Base-by-base conservation (phyloP, 257 asterid genomes). In the Solanum phureja region DNA sequence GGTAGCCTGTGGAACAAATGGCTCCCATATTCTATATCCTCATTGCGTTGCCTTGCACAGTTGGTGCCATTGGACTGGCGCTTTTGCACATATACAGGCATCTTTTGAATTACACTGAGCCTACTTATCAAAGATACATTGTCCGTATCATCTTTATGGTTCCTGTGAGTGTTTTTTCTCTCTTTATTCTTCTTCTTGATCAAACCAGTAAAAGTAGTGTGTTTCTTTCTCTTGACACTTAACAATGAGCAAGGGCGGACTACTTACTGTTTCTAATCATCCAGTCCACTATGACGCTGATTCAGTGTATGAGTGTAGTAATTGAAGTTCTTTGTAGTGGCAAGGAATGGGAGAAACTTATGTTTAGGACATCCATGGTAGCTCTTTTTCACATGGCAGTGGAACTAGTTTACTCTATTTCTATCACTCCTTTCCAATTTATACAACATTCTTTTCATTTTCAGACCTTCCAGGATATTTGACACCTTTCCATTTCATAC, bases 101-200 rank as follows among this genome's bases (percentile, higher is more conserved):
- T 90, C 95, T 97, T 19, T 88, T 96, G 94, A 97, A 97, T 91
- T 97, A 97, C 87, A 97, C 99, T 0, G 99, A 96, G 91, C 99
- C 99, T 31, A 94, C 95, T 3, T 97, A 90, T 90, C 99, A 97
- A 94, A 91, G 99, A 91, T 96, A 92, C 89, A 97, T 97, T 74
- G 99, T 97, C 86, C 99, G 99, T 66, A 97, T 97, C 87, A 94
- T 97, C 90, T 97, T 97, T 87, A 97, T 97, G 99, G 98, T 97
- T 90, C 99, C 99, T 58, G 99, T 97, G 88, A 97, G 99, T 92
- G 68, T 44, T 60, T 72, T 66, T 3, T 73, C 66, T 46, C 56
- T 64, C 37, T 72, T 42, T n/a, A 44, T 86, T 40, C 31, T n/a
- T 44, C 66, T 35, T 21, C 52, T 27, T 37, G 34, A 34, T 86